phyloP scores from a whole-genome alignment of 176 grass and related monocot genomes.

The Carex scoparia region DNA sequence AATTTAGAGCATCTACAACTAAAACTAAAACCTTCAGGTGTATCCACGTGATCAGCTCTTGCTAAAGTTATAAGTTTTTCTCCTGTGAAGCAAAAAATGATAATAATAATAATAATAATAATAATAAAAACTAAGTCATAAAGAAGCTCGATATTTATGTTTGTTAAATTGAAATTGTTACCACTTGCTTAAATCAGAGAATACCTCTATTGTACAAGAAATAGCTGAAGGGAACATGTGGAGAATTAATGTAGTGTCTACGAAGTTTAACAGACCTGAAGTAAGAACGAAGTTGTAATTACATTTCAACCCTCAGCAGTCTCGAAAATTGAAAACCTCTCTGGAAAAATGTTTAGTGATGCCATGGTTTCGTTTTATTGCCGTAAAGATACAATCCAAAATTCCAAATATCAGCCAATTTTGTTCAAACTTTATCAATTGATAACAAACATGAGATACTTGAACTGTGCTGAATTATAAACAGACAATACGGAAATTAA shows the following conservation, averaged over 20 bases:
- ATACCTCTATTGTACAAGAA: conserved; percentile 5
- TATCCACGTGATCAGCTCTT: not conserved
- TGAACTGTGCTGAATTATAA: not conserved
- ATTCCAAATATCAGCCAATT: no score
- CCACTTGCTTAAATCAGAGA: not conserved
- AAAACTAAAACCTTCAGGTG: not conserved
- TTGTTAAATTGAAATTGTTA: not conserved
- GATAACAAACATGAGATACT: not conserved
- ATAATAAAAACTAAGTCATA: not conserved
- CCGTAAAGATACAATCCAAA: not conserved
- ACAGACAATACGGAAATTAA: not conserved
- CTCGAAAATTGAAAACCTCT: not conserved
- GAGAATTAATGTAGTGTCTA: not conserved
- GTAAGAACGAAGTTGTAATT: not conserved
- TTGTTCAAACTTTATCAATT: not conserved
- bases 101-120: not conserved
- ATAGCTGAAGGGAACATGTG: not conserved
- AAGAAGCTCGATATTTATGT: not conserved
- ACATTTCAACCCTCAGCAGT: not conserved
- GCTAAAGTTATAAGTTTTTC: not conserved
- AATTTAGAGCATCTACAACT: not conserved
- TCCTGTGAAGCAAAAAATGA: conserved; percentile 1
- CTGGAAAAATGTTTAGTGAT: not conserved
- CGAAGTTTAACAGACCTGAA: conserved; percentile 10
- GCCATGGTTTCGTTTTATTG: not conserved